Evolutionary conservation across 1,284 basidiomycete genomes (phyloP).

Genomic region (Cutaneotrichosporon mucoides): DNA sequence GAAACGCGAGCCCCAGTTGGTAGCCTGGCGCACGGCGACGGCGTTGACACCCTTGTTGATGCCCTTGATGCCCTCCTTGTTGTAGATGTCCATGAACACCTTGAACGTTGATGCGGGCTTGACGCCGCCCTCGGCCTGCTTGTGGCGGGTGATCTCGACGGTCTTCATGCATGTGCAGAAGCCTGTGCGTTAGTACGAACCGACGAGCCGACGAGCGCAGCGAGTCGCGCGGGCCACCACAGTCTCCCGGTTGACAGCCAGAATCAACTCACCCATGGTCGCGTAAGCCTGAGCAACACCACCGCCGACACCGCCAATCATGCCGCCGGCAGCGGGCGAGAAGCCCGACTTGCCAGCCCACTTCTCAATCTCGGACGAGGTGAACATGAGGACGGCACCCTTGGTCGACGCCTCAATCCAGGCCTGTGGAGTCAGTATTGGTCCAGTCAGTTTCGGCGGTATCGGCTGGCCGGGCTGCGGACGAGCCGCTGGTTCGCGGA

Average conservation of each 20-base stretch:
- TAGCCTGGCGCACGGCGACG: constrained; percentile 93
- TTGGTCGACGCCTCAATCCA: constrained; percentile 99
- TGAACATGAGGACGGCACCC: constrained; percentile 91
- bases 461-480: too few species aligned
- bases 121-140: constrained; percentile 82
- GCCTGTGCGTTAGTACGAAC: constrained; percentile 54
- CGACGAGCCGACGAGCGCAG: neutral
- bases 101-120: constrained; percentile 92
- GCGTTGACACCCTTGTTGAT: constrained; percentile 99
- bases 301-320: constrained; percentile 95
- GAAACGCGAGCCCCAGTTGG: constrained; percentile 99
- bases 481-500: too few species aligned
- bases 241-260: too few species aligned
- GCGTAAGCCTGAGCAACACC: constrained; percentile 98
- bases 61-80: constrained; percentile 85
- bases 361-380: constrained; percentile 90
- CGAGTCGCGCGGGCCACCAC: too few species aligned
- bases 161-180: constrained; percentile 99
- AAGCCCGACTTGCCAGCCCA: constrained; percentile 61
- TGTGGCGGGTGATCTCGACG: constrained; percentile 96
- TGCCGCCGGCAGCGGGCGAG: constrained; percentile 74
- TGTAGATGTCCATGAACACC: constrained; percentile 91
- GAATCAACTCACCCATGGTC: constrained; percentile 90
- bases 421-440: constrained; percentile 57
- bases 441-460: too few species aligned